These are phyloP conservation scores for Aspergillus cejpii DNA, from an alignment of 2,329 filamentous ascomycete genomes.

Conservation along the genomic window DNA sequence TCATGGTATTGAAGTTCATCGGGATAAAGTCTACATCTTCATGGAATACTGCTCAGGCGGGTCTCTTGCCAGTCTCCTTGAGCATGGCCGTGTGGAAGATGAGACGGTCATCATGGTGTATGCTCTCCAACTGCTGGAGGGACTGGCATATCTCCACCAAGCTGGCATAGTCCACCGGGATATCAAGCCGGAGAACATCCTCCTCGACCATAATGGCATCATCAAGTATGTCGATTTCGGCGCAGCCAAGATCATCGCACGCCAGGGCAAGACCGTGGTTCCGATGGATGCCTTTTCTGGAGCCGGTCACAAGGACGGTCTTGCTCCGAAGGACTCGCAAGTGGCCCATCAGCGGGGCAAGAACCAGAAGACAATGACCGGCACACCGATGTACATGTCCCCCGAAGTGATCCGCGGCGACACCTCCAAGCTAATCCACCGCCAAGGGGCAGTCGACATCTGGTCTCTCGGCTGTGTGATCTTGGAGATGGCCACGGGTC, in stretches of 20 bases:
- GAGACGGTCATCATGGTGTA: slow-evolving; percentile 98
- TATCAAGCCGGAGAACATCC: slow-evolving; percentile 96
- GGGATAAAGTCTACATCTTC: slow-evolving; percentile 99
- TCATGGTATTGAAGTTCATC: slow-evolving; percentile 94
- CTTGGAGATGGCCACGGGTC: slow-evolving; percentile 92
- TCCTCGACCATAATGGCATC: slow-evolving; percentile 93
- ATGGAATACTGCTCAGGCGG: slow-evolving; percentile 99
- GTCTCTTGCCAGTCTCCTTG: slow-evolving; percentile 78
- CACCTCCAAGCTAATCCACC: slow-evolving; percentile 62
- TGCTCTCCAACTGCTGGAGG: slow-evolving; percentile 85
- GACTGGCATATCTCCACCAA: slow-evolving; percentile 87
- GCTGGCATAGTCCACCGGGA: slow-evolving; percentile 89
- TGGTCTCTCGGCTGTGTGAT: slow-evolving; percentile 97
- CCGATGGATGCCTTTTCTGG: slow-evolving; percentile 52
- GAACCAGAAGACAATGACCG: slow-evolving; percentile 86
- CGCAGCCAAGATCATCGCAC: slow-evolving; percentile 91
- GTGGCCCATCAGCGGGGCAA: slow-evolving; percentile 31
- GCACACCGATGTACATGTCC: slow-evolving; percentile 99
- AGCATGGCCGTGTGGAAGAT: slow-evolving; percentile 95
- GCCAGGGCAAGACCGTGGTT: slow-evolving; percentile 80
- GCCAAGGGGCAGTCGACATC: slow-evolving; percentile 82
- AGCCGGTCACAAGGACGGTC: slow-evolving; percentile 36
- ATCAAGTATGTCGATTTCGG: slow-evolving; percentile 99
- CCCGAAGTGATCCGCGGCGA: slow-evolving; percentile 96
- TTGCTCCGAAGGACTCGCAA: slow-evolving; percentile 28